Percentiles rank a stretch among this genome's conserved stretches.
Evolutionary conservation across 2,329 filamentous ascomycete genomes (phyloP).

Genomic region (Phyllosticta paracitricarpa): DNA sequence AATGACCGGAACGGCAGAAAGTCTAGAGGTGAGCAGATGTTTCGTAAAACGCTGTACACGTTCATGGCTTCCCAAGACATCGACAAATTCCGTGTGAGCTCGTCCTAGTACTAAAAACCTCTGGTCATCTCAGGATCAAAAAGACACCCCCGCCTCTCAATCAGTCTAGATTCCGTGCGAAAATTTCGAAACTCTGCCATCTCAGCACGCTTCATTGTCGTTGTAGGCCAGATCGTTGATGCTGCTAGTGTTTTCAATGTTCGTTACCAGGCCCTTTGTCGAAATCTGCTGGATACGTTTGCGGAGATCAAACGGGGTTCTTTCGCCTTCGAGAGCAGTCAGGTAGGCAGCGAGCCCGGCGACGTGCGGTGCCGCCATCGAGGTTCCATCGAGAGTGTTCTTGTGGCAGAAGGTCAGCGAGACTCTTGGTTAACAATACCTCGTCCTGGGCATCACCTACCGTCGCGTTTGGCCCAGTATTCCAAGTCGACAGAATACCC

Average conservation of each 20-base stretch:
- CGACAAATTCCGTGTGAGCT: too few relatives aligned
- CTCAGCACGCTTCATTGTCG: not conserved
- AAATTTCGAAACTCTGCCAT: not conserved
- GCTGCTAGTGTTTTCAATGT: constrained; percentile 3
- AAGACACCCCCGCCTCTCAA: not conserved
- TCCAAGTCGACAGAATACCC: constrained; percentile 42
- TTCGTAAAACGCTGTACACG: too few relatives aligned
- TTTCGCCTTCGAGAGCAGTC: constrained; percentile 67
- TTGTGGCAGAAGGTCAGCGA: not conserved
- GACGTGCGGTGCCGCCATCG: constrained; percentile 97
- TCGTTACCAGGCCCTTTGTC: constrained; percentile 32
- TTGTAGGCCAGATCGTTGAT: not conserved
- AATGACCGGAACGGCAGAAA: too few relatives aligned
- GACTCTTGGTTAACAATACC: too few relatives aligned
- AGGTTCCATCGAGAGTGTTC: constrained; percentile 98
- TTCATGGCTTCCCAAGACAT: too few relatives aligned
- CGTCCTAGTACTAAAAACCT: too few relatives aligned
- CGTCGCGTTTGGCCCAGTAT: not conserved
- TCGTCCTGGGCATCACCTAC: not conserved
- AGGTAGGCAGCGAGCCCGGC: constrained; percentile 95
- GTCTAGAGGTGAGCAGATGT: too few relatives aligned
- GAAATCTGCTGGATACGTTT: constrained; percentile 36
- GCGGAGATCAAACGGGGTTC: constrained; percentile 39
- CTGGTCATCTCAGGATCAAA: too few relatives aligned
- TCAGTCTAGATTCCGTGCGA: not conserved